Conservation (phyloP, 768 basidiomycete genomes). For the Daedaleopsis sinensis region DNA sequence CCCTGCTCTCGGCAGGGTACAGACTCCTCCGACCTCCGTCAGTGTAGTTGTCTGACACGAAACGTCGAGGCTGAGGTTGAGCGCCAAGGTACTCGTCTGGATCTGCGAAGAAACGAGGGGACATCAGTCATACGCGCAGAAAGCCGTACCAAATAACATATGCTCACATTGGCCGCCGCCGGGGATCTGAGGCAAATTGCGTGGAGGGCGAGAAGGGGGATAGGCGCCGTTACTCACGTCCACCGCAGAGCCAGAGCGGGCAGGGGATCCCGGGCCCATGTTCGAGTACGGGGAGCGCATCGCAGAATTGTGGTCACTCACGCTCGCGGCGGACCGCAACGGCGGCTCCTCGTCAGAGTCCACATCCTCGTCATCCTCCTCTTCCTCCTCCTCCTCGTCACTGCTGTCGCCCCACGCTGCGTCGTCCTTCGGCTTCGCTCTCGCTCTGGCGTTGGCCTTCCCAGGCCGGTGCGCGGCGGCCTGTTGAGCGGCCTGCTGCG, state of each 20-base stretch:
- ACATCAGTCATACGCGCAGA: background rate
- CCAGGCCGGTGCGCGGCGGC: conserved; percentile 80
- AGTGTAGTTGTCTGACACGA: conserved; percentile 55
- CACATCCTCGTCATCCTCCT: conserved; percentile 64
- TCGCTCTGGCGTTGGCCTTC: conserved; percentile 45
- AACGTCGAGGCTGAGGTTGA: conserved; percentile 47
- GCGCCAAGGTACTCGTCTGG: conserved; percentile 43
- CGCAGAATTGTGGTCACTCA: conserved; percentile 20
- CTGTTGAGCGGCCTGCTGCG: conserved; percentile 80
- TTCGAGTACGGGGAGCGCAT: conserved; percentile 43
- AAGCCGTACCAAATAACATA: background rate
- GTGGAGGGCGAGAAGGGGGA: conserved; percentile 46
- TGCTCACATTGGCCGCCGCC: conserved; percentile 36
- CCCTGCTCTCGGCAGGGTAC: conserved; percentile 23
- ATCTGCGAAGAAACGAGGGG: conserved; percentile 30
- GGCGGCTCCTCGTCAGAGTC: conserved; percentile 59
- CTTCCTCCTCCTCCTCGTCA: conserved; percentile 80
- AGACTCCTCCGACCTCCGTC: conserved; percentile 52
- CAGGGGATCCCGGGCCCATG: conserved; percentile 28
- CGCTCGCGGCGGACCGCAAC: conserved; percentile 15
- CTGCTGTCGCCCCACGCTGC: conserved; percentile 69
- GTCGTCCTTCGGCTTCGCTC: conserved; percentile 44
- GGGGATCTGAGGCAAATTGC: conserved; percentile 70
- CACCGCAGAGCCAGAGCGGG: conserved; percentile 21
- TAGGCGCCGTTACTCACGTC: conserved; percentile 21